phyloP scores from a whole-genome alignment of 129 eudicot genomes.

The Calendula officinalis region DNA sequence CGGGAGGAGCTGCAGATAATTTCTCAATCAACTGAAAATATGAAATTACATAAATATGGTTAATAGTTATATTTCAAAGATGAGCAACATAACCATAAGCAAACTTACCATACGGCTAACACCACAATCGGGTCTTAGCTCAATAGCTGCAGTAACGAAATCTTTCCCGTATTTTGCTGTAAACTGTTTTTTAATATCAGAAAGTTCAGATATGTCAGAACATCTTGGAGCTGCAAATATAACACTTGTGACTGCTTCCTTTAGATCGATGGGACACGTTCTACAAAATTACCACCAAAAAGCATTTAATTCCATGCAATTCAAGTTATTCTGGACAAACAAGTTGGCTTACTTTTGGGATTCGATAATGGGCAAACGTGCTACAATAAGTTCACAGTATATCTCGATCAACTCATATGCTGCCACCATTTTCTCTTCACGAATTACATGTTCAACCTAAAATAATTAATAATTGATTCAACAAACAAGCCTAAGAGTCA shows the following conservation, averaged over 20 bases:
- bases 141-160: slow-evolving; percentile 66
- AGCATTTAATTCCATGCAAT: background rate
- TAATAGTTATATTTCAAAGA: background rate
- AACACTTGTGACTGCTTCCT: slow-evolving; percentile 86
- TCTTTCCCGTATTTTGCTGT: slow-evolving; percentile 88
- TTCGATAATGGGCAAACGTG: slow-evolving; percentile 87
- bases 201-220: slow-evolving; percentile 83
- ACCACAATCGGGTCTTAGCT: slow-evolving; percentile 83
- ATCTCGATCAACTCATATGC: slow-evolving; percentile 87
- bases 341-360: slow-evolving; percentile 69
- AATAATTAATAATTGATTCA: too few relatives aligned
- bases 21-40: slow-evolving; percentile 84
- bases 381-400: slow-evolving; percentile 85
- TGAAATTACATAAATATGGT: background rate
- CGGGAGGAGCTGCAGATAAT: slow-evolving; percentile 82
- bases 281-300: slow-evolving; percentile 30
- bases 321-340: background rate
- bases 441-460: slow-evolving; percentile 93
- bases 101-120: slow-evolving; percentile 74
- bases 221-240: slow-evolving; percentile 96
- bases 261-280: slow-evolving; percentile 84
- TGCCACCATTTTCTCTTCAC: slow-evolving; percentile 93
- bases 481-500: too few relatives aligned
- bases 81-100: background rate
- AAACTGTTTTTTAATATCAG: slow-evolving; percentile 68